Base-by-base conservation (phyloP, 116 monocot genomes). In the Cymodocea nodosa region DNA sequence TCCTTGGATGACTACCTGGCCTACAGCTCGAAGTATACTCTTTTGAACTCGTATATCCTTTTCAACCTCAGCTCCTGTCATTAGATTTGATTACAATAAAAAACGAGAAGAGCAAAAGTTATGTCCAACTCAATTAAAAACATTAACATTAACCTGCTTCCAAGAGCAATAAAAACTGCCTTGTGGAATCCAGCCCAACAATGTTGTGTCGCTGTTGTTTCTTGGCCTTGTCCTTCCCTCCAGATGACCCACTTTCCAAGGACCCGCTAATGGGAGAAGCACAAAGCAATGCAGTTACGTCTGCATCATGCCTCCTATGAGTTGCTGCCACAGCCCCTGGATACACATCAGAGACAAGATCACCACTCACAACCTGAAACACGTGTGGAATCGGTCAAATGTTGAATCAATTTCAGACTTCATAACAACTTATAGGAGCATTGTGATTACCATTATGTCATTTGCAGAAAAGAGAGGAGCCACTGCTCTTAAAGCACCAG, bases 241-340 rank as follows among this genome's bases (percentile, higher is more conserved):
- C 79, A 68, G 82, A 78, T 34, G 89, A 73, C 67, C 81, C 88
- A 71, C 79, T 44, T 66, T 99, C 98, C 49, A 84, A 72, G 67
- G 86, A 67, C 35, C 89, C 98, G 68, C 84, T 92, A 50, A 84
- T 66, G 60, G 98, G 98, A 75, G 83, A 68, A 68, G 68, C 50
- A 78, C 98, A 99, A 20, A 99, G 69, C 34, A 99, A 65, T 64
- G 89, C 73, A 71, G 98, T 99, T 75, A 99, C 83, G 53, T 66
- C 86, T 64, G 98, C 98, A 82, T 83, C 89, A 78, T 92, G 82
- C 74, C 89, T 84, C 79, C 98, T 86, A 65, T 99, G 98, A 79
- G 92, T 86, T 66, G 98, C 89, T 54, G 98, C 98, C 14, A 99
- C 71, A 50, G 86, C 92, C 15, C 89, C 92, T 70, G 92, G 98